These are phyloP conservation scores for Parachaetomium inaequale DNA, from an alignment of 495 filamentous ascomycete genomes.

Conservation along the genomic window DNA sequence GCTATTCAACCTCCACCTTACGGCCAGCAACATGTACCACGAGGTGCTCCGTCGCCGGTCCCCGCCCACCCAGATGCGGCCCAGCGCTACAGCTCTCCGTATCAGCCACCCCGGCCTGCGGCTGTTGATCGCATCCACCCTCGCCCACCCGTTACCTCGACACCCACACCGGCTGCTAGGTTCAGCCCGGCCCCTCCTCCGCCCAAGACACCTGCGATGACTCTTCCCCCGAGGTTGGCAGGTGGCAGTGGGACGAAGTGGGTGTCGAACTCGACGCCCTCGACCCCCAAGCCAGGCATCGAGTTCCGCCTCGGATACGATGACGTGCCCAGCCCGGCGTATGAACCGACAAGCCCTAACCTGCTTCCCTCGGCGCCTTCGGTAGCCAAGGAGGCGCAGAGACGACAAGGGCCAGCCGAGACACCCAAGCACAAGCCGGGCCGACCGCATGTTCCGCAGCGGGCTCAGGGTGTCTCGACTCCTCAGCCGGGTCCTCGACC, in stretches of 20 bases:
- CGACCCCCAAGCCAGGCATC: conserved; percentile 39
- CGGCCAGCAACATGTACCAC: conserved; percentile 19
- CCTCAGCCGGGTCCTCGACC: neutral
- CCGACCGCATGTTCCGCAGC: conserved; percentile 11
- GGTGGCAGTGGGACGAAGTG: conserved; percentile 49
- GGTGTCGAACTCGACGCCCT: conserved; percentile 42
- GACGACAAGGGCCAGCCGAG: conserved; percentile 4
- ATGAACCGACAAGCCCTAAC: conserved; percentile 47
- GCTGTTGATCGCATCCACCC: conserved; percentile 26
- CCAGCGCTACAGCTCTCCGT: conserved; percentile 39
- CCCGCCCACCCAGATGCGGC: conserved; percentile 24
- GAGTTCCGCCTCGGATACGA: conserved; percentile 27
- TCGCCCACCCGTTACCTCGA: conserved; percentile 13
- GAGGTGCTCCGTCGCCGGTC: conserved; percentile 8
- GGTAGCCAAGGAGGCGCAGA: neutral
- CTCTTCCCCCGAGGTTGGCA: conserved; percentile 12
- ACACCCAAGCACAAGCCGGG: conserved; percentile 19
- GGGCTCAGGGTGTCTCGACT: conserved; percentile 5
- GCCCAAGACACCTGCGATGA: conserved; percentile 23
- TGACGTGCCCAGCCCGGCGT: conserved; percentile 39
- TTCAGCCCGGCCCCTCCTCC: conserved; percentile 19
- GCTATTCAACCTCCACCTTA: conserved; percentile 30
- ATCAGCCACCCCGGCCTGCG: conserved; percentile 38
- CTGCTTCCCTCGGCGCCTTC: conserved; percentile 13
- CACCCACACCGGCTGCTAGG: conserved; percentile 23